A percentile compares a stretch with the other conserved stretches of the same genome.
Conservation (phyloP, 345 rosid species). For the Eucalyptus dawsonii region DNA sequence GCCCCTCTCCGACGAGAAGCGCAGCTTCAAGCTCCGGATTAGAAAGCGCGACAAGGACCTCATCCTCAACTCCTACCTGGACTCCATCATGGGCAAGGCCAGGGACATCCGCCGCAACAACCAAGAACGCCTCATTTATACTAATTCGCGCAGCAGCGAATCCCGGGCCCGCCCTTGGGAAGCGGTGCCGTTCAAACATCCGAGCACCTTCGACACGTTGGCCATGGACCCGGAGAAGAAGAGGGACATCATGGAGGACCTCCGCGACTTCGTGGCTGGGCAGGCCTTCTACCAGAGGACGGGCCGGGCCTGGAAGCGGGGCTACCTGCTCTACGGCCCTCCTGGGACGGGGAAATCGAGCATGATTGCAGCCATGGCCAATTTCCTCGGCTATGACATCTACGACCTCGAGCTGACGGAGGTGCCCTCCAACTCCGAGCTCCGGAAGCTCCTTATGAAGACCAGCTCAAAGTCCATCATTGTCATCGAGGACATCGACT, state of each 20-base stretch:
- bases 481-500: constrained; percentile 20
- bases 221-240: constrained; percentile 74
- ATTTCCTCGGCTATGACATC: background rate
- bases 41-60: too few relatives aligned
- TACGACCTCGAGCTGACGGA: constrained; percentile 45
- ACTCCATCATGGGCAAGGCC: too few relatives aligned
- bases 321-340: background rate
- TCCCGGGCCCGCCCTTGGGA: background rate
- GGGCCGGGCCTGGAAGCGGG: constrained; percentile 40
- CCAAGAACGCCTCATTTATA: too few relatives aligned
- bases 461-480: constrained; percentile 87
- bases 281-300: background rate
- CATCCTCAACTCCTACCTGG: too few relatives aligned
- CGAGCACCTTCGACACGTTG: constrained; percentile 78
- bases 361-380: background rate
- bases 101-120: too few relatives aligned
- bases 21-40: too few relatives aligned
- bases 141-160: too few relatives aligned
- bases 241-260: constrained; percentile 53
- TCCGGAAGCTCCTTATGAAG: background rate
- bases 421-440: constrained; percentile 69
- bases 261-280: background rate
- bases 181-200: constrained; percentile 25
- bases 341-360: background rate
- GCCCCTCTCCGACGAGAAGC: too few relatives aligned